phyloP scores from a whole-genome alignment of 352 stramenopile genomes.

The Pythium phragmiticola region DNA sequence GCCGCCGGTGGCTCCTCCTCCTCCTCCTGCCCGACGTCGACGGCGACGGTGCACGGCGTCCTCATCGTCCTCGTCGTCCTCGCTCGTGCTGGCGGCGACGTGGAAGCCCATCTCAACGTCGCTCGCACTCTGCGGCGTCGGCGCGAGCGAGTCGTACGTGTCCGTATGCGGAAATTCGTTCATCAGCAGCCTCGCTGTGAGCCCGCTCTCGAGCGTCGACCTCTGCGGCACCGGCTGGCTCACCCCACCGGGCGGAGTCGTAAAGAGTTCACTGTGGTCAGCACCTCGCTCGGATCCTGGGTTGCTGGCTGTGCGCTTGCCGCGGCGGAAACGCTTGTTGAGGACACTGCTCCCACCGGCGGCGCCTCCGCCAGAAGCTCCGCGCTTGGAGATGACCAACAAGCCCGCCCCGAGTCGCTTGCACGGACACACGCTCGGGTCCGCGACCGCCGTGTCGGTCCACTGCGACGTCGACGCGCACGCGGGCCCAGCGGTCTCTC shows the following conservation, averaged over 20 bases:
- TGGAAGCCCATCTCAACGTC: conserved; percentile 29
- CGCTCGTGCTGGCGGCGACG: conserved; percentile 18
- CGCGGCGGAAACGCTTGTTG: conserved; percentile 44
- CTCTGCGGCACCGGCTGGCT: background rate
- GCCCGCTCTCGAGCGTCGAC: conserved; percentile 12
- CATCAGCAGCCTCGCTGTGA: conserved; percentile 26
- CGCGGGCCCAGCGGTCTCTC: conserved; percentile 4
- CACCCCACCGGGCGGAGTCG: conserved; percentile 9
- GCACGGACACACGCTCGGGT: conserved; percentile 39
- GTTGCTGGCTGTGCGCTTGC: conserved; percentile 27
- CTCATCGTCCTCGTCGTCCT: conserved; percentile 12
- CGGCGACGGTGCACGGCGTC: background rate
- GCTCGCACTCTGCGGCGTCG: conserved; percentile 17
- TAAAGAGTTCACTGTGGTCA: conserved; percentile 1
- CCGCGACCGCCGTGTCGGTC: conserved; percentile 27
- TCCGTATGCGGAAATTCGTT: conserved; percentile 28
- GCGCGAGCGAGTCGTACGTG: conserved; percentile 12
- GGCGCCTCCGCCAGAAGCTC: background rate
- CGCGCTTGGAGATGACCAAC: conserved; percentile 23
- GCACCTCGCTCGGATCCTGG: no score
- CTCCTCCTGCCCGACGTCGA: background rate
- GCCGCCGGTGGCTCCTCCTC: background rate
- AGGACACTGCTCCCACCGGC: background rate
- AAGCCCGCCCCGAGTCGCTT: conserved; percentile 46
- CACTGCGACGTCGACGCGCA: conserved; percentile 30